Base-by-base conservation (phyloP, 805 yeast genomes). In the Starmerella powellii region DNA sequence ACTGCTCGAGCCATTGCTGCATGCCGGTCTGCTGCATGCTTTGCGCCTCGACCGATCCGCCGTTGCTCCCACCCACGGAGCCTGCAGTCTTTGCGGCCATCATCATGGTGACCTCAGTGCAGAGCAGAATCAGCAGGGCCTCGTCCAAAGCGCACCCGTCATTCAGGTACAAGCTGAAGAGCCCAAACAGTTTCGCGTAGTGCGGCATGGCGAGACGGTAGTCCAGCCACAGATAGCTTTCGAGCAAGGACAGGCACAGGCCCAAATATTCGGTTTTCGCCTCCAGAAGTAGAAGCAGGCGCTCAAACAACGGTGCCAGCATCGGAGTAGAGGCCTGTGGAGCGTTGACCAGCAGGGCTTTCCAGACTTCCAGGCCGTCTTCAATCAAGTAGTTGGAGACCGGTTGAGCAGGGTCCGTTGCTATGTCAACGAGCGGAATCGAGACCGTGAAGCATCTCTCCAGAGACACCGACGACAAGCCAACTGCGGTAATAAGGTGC, bases 351-450 rank as follows among this genome's bases (percentile, higher is more conserved):
- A 85, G 57, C 6, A 82, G 57, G 0, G 79, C 66, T 15, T 72
- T 64, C 94, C 95, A 84, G 31, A 87, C 67, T 42, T 80, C 93
- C 54, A 73, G 76, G 0, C 91, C 95, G 60, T 86, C 96, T 55
- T 86, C 95, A 12, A 79, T 67, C 10, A 86, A 59, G 37, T 82
- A 64, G 1, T 71, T 61, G 44, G 73, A 71, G 33, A 64, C 66
- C 23, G 71, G 70, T 1, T 85, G 73, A 17, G 65, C 63, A 1
- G 77, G 71, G 49, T 83, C 76, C 53, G 91, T 80, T 38, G 47
- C 45, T 3, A 45, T 47, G 4, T 41, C 41, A 23, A 47, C 19
- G 54, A 41, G 53, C 26, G 37, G 50, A 34, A 44, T 47, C 37
- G 49, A 57, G 47, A 19, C 46, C 30, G n/a, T 31, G 51, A 44